phyloP scores from a whole-genome alignment of 208 protist species.

The Crithidia bombi region DNA sequence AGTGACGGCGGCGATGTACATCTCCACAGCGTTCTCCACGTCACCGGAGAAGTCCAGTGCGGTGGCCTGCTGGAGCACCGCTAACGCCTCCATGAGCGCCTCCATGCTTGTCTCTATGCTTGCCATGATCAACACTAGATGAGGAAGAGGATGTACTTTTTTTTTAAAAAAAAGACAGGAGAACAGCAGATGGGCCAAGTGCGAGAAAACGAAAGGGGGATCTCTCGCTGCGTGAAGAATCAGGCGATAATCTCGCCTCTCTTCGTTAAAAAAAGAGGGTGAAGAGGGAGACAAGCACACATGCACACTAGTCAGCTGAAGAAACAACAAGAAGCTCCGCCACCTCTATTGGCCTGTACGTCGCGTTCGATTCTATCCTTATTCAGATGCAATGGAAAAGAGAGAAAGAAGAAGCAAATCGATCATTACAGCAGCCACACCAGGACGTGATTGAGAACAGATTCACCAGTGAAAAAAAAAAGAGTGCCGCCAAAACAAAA shows the following conservation, averaged over 20 bases:
- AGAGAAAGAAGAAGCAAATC: no score
- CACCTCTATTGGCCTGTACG: no score
- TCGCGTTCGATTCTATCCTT: no score
- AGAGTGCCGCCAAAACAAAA: neutral
- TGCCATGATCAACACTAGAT: conserved; percentile 9
- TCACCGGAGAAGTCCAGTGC: conserved; percentile 66
- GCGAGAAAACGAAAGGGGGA: no score
- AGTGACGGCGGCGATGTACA: conserved; percentile 67
- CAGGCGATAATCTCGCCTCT: no score
- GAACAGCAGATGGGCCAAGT: neutral
- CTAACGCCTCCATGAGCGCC: conserved; percentile 66
- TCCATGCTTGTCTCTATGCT: conserved; percentile 41
- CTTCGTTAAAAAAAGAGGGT: neutral
- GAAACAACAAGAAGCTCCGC: no score
- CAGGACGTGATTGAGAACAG: no score
- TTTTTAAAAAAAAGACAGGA: conserved; percentile 1
- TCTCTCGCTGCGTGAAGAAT: no score
- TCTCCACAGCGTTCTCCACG: conserved; percentile 57
- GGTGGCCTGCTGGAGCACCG: conserved; percentile 74
- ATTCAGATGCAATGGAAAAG: no score
- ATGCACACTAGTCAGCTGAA: no score
- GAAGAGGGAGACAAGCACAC: no score
- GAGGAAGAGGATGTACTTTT: conserved; percentile 3
- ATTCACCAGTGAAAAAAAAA: neutral
- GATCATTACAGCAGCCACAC: neutral